Conservation (phyloP, 768 basidiomycete species). For the Terana coerulea region DNA sequence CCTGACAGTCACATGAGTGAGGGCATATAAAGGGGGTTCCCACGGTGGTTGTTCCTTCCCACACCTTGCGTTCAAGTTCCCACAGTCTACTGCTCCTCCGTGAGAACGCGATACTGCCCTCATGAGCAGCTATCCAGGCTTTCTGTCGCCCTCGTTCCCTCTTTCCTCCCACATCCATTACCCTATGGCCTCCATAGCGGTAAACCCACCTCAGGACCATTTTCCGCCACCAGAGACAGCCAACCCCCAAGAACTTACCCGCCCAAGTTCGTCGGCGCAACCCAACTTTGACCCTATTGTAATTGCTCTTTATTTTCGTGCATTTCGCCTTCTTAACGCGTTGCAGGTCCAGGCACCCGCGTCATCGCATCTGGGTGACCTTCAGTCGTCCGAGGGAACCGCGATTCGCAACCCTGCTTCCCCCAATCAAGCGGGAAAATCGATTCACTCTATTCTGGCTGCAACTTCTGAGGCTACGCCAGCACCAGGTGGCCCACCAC, state of each 20-base stretch:
- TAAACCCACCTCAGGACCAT: constrained; percentile 28
- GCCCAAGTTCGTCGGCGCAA: constrained; percentile 38
- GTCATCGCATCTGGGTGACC: neutral
- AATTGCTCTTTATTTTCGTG: constrained; percentile 24
- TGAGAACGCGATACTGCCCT: constrained; percentile 14
- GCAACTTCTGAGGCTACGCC: constrained; percentile 11
- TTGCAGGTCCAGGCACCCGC: constrained; percentile 25
- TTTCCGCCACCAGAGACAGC: constrained; percentile 35
- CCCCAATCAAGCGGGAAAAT: neutral
- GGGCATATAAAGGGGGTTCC: constrained; percentile 13
- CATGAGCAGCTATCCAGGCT: constrained; percentile 16
- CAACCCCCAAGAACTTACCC: constrained; percentile 50
- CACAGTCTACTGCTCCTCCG: constrained; percentile 14
- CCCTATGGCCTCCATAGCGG: constrained; percentile 37
- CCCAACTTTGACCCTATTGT: constrained; percentile 38
- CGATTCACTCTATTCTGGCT: constrained; percentile 25
- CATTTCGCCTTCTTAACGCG: constrained; percentile 29
- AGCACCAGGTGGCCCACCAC: constrained; percentile 17
- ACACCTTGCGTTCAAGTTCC: constrained; percentile 12
- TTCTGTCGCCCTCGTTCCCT: constrained; percentile 12
- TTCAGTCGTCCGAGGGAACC: neutral
- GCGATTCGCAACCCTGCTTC: constrained; percentile 1
- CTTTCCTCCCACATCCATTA: constrained; percentile 39
- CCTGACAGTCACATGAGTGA: constrained; percentile 2
- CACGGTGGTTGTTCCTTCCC: constrained; percentile 12